Base-by-base conservation (phyloP, 192 early-diverging fungal species). In the Kickxella alabastrina region DNA sequence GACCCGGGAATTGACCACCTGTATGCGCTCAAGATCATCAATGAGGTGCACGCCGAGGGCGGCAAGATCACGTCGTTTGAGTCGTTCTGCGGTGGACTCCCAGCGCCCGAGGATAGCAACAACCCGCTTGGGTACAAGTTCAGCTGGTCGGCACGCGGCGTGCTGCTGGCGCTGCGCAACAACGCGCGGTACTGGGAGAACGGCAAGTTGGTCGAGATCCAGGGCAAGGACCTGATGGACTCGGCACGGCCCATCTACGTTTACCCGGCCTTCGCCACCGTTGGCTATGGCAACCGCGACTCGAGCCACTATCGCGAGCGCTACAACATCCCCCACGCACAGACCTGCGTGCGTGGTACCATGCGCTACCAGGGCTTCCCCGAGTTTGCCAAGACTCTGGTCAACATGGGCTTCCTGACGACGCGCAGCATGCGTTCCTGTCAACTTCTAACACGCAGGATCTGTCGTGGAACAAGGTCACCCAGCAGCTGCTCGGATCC, bases 101-200 rank as follows among this genome's bases (percentile, higher is more conserved):
- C 96, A 13, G 96, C 95, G 40, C 96, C 96, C 14, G 96, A 99
- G 77, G 78, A 82, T 49, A 91, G 87, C 49, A 92, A 95, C 84
- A 97, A 97, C 74, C 96, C 96, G 51, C 83, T 99, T 26, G 96
- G 96, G 37, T 99, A 99, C 89, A 99, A 99, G 75, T 99, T 99
- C 81, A 88, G 85, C 59, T 99, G 97, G 97, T 92, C 89, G 34
- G 88, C 95, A 14, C 88, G 94, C 59, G 97, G 97, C 48, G 96
- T 99, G n/a, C 79, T 99, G 37, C 82, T 99, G 39, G 96, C 96
- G 23, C 79, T 96, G 50, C 83, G 90, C 62, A 99, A 97, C 82
- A 88, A 80, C 47, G 96, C 96, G 51, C 91, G 85, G 43, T 98
- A 86, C 74, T 82, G 87, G 60, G 79, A 92, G 63, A 83, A 90